Evolutionary conservation across 2,329 filamentous ascomycete genomes (phyloP).

Genomic region (Colletotrichum agaves): DNA sequence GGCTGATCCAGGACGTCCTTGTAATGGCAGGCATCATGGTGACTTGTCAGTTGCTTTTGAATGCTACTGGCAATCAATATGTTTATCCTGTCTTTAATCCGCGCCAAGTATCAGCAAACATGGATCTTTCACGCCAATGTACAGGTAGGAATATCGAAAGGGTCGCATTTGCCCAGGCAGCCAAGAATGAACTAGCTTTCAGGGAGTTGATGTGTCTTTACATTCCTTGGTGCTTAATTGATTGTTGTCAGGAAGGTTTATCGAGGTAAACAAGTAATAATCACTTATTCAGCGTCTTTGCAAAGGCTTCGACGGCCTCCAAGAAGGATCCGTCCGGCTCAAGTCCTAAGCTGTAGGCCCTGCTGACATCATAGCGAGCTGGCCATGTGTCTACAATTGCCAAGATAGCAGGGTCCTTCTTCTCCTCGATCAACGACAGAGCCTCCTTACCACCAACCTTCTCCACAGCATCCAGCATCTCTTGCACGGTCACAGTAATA

Average conservation of each 20-base stretch:
- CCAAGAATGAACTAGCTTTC: no score
- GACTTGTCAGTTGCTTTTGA: not conserved
- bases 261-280: no score
- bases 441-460: slow-evolving; percentile 60
- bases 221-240: no score
- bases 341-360: slow-evolving; percentile 65
- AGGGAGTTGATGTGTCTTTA: no score
- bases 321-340: slow-evolving; percentile 50
- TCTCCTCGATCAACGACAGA: slow-evolving; percentile 57
- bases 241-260: no score
- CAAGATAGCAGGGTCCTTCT: slow-evolving; percentile 57
- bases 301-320: slow-evolving; percentile 26
- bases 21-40: not conserved
- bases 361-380: slow-evolving; percentile 58
- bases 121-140: no score
- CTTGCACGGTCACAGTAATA: slow-evolving; percentile 61
- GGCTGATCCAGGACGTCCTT: not conserved
- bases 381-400: slow-evolving; percentile 66
- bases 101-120: not conserved
- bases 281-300: slow-evolving; percentile 25
- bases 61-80: not conserved
- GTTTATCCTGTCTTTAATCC: not conserved
- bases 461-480: slow-evolving; percentile 63
- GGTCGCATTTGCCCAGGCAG: no score
- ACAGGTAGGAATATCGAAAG: no score